Conservation (phyloP, 164 flowering plant species). For the Nymphaea colorata region DNA sequence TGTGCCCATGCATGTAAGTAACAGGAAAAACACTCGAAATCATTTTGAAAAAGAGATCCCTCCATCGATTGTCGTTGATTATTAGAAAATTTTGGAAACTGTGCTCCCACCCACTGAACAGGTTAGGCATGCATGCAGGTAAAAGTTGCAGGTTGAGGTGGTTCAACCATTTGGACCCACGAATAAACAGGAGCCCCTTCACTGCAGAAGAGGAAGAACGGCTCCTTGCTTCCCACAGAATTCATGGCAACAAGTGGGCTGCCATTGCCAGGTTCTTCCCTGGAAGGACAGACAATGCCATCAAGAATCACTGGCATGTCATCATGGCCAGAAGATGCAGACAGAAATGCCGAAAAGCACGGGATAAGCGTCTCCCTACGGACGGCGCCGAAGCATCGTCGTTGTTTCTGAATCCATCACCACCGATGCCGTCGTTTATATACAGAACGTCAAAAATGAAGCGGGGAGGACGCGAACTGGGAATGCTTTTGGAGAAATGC, state of each 20-base stretch:
- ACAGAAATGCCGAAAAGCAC: conserved; percentile 28
- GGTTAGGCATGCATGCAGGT: conserved; percentile 20
- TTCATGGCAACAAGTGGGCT: conserved; percentile 62
- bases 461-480: neutral
- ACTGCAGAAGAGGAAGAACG: conserved; percentile 64
- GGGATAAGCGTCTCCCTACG: conserved; percentile 24
- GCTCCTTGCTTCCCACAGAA: conserved; percentile 46
- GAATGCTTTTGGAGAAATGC: conserved; percentile 6
- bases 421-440: neutral
- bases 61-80: neutral
- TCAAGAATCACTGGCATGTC: conserved; percentile 76
- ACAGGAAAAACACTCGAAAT: neutral
- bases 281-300: conserved; percentile 66
- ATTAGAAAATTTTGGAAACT: neutral
- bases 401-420: neutral
- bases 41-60: no score
- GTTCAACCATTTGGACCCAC: conserved; percentile 67
- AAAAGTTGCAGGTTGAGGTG: conserved; percentile 74
- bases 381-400: conserved; percentile 3
- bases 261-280: conserved; percentile 54
- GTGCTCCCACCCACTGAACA: no score
- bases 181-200: conserved; percentile 53
- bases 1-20: no score
- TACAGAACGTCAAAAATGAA: neutral
- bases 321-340: conserved; percentile 45